Conservation (phyloP, 176 grass and related monocot species). For the Paspalum vaginatum region DNA sequence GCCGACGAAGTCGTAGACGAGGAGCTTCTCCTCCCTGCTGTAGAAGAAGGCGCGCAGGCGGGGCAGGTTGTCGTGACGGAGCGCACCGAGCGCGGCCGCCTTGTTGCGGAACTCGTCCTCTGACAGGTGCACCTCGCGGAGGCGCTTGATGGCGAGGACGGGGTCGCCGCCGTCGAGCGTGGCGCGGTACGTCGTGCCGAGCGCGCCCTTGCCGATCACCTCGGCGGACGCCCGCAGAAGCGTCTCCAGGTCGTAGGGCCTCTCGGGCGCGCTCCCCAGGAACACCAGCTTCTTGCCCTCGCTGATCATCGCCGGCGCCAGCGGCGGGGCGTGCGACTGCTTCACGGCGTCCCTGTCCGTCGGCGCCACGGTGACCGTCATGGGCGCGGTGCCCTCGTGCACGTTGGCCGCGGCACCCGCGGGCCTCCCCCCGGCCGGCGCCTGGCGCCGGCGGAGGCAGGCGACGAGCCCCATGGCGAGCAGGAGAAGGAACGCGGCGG, state of each 20-base stretch:
- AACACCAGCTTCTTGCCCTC: conserved; percentile 76
- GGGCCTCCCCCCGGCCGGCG: background rate
- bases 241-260: conserved; percentile 77
- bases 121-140: conserved; percentile 57
- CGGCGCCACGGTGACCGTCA: conserved; percentile 25
- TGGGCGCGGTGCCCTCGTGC: conserved; percentile 14
- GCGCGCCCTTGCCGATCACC: conserved; percentile 67
- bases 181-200: conserved; percentile 81
- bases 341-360: conserved; percentile 17
- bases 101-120: conserved; percentile 67
- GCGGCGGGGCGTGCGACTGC: conserved; percentile 16
- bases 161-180: conserved; percentile 67
- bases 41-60: conserved; percentile 69
- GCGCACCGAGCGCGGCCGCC: conserved; percentile 44
- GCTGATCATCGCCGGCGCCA: background rate
- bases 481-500: conserved; percentile 41
- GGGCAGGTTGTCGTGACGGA: conserved; percentile 60
- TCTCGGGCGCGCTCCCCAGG: conserved; percentile 48
- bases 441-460: background rate
- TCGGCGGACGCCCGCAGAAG: conserved; percentile 85
- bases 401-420: conserved; percentile 13
- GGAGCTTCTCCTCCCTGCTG: conserved; percentile 83
- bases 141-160: conserved; percentile 65
- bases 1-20: conserved; percentile 76
- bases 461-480: conserved; percentile 42